Evolutionary conservation across 257 asterid species (phyloP), one percentile per base, ranked within the genome.

Genomic region (Hygrophila difformis): DNA sequence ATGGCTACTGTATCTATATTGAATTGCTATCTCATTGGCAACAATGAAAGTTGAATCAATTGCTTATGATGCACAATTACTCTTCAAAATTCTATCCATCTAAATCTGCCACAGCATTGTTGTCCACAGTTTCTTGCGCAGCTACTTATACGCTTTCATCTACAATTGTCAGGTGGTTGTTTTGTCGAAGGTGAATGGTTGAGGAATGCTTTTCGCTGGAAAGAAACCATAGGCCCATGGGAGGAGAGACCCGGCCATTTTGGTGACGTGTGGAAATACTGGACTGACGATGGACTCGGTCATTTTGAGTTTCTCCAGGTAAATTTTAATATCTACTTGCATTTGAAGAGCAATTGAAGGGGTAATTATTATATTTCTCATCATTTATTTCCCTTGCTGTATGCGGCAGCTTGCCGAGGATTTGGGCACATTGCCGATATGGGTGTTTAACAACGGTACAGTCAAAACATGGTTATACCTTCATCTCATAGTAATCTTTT

Each of bases 401-500:
- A 16, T 38, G 53, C 44, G 62, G 67, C 87, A 91, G 99, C 99
- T 91, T 47, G 94, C 96, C 0, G 97, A 91, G 71, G 96, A 86
- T 78, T 73, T 91, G 63, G 99, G 77, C 26, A 64, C 96, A 39
- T 20, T 59, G 51, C 99, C 96, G 16, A 62, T 91, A 39, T 86
- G 99, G 99, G 96, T 86, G 33, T 91, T 91, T 71, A 91, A 91
- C 75, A 91, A 91, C 22, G 99, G 99, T 86, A 81, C 44, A 24
- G 16, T 44, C 40, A 18, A 20, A 28, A 44, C 18, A 4, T 18
- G 20, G 34, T 39, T 17, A 18, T 24, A 33, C 3, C 1, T 10
- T 33, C 3, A 5, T 33, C 10, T 6, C 37, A 2, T 9, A 33
- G 37, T 33, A 33, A 33, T 33, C 29, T 3, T 7, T 7, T 24